A percentile compares a stretch with the other conserved stretches of the same genome.
phyloP scores from a whole-genome alignment of 202 grass and related monocot genomes.

The Panicum hallii region DNA sequence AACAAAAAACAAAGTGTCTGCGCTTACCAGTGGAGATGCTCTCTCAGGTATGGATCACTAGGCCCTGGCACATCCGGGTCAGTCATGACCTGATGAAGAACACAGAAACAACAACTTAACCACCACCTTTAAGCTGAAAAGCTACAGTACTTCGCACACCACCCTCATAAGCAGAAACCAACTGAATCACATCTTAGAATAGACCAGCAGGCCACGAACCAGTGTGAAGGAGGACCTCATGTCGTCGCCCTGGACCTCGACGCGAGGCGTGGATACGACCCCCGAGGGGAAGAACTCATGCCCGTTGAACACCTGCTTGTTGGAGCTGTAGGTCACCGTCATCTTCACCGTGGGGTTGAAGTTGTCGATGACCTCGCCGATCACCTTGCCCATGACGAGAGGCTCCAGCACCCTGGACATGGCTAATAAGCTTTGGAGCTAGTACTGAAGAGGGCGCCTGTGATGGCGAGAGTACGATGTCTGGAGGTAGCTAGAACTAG shows the following conservation, averaged over 20 bases:
- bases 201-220: constrained; percentile 45
- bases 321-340: constrained; percentile 71
- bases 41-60: constrained; percentile 90
- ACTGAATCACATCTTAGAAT: background rate
- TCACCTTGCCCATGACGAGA: constrained; percentile 86
- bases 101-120: constrained; percentile 19
- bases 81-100: constrained; percentile 92
- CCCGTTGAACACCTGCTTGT: constrained; percentile 91
- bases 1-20: background rate
- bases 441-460: background rate
- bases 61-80: constrained; percentile 95
- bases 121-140: constrained; percentile 7
- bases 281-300: constrained; percentile 88
- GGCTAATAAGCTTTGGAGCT: constrained; percentile 28
- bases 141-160: background rate
- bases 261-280: constrained; percentile 64
- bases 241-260: constrained; percentile 75
- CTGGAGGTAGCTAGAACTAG: constrained; percentile 1
- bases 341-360: constrained; percentile 90
- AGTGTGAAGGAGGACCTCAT: constrained; percentile 92
- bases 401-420: constrained; percentile 84
- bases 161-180: background rate
- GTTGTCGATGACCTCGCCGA: constrained; percentile 92
- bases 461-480: background rate
- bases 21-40: constrained; percentile 92